A percentile compares a stretch with the other conserved stretches of the same genome.
Conservation (phyloP, 2,329 filamentous ascomycete genomes). For the Neocucurbitaria cava region DNA sequence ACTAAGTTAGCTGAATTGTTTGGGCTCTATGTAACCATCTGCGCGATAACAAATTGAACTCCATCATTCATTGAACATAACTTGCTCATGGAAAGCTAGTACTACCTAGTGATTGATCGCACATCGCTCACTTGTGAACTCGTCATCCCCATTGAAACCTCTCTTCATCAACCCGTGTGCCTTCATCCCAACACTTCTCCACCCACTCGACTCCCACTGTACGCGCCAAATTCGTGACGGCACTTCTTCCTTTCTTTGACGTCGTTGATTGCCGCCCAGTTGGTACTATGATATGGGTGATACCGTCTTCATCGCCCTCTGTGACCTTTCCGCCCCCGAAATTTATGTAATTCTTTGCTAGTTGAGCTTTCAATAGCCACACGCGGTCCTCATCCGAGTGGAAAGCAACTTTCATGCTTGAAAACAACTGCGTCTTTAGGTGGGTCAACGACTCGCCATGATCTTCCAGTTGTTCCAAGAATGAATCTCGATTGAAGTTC, state of each 20-base stretch:
- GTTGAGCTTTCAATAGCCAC: conserved; percentile 42
- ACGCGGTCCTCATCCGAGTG: conserved; percentile 7
- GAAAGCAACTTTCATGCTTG: conserved; percentile 32
- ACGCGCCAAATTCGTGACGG: conserved; percentile 63
- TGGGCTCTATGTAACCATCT: neutral
- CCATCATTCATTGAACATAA: neutral
- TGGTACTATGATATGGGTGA: conserved; percentile 76
- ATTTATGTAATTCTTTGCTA: conserved; percentile 64
- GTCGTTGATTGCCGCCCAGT: conserved; percentile 55
- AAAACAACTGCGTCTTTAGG: conserved; percentile 43
- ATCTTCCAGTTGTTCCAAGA: conserved; percentile 38
- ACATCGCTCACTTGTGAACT: neutral
- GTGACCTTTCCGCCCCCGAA: conserved; percentile 73
- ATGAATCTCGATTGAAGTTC: conserved; percentile 22
- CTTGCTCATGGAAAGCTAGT: neutral
- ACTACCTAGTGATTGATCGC: neutral
- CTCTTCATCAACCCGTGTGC: conserved; percentile 77
- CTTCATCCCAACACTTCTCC: conserved; percentile 78
- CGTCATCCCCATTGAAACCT: conserved; percentile 44
- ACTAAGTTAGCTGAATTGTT: neutral
- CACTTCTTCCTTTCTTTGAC: conserved; percentile 51
- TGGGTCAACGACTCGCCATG: conserved; percentile 31
- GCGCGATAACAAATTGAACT: neutral
- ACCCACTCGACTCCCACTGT: conserved; percentile 77
- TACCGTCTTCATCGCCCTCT: conserved; percentile 56